These are phyloP conservation scores for Fusarium coffeatum DNA, from an alignment of 2,329 filamentous ascomycete species.

Conservation along the genomic window DNA sequence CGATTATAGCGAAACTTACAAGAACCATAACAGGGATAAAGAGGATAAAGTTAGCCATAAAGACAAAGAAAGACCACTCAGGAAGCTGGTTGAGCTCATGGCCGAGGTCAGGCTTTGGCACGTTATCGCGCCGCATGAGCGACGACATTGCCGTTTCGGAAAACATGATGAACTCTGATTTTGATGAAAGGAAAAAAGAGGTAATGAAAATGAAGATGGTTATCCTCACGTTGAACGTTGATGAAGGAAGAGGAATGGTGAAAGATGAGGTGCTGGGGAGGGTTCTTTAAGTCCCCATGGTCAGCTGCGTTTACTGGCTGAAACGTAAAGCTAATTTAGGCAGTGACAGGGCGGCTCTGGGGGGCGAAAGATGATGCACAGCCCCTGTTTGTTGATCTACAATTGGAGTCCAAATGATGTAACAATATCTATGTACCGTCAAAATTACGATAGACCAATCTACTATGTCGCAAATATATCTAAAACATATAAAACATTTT, in stretches of 20 bases:
- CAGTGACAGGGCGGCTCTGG: conserved; percentile 18
- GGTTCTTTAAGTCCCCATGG: conserved; percentile 13
- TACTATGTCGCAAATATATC: too few relatives aligned
- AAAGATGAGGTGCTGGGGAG: conserved; percentile 6
- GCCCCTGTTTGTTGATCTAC: conserved; percentile 20
- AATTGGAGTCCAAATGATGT: neutral
- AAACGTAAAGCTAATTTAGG: conserved; percentile 22
- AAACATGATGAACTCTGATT: conserved; percentile 32
- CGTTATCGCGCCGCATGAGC: conserved; percentile 52
- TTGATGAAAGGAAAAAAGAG: conserved; percentile 6
- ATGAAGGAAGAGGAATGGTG: conserved; percentile 20
- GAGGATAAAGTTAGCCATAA: conserved; percentile 56
- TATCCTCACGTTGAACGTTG: conserved; percentile 1
- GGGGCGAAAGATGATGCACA: conserved; percentile 18
- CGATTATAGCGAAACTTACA: conserved; percentile 48
- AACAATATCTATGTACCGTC: neutral
- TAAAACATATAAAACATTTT: too few relatives aligned
- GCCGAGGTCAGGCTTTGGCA: conserved; percentile 20
- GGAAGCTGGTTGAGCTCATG: conserved; percentile 18
- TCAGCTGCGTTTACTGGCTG: conserved; percentile 26
- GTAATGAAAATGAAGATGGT: neutral
- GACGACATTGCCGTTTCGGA: conserved; percentile 22
- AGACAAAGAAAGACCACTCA: conserved; percentile 55
- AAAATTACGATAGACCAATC: neutral
- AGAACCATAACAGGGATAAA: conserved; percentile 59